phyloP scores from a whole-genome alignment of 2,329 filamentous ascomycete genomes.

The Canariomyces notabilis region DNA sequence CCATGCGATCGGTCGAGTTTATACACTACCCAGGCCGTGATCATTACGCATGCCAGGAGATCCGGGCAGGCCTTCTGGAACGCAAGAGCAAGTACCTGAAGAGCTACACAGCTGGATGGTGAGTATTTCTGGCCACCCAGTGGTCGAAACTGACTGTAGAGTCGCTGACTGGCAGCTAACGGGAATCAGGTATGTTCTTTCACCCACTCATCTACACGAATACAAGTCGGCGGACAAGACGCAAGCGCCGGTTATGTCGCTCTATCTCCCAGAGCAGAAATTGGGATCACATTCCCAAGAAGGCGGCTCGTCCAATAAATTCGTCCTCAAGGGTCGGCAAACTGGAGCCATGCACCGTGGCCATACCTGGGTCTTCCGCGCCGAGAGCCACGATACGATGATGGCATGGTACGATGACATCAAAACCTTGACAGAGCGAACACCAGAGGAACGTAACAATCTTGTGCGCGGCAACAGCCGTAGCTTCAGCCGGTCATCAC shows the following conservation, averaged over 20 bases:
- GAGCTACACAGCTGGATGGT: conserved; percentile 95
- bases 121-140: conserved; percentile 34
- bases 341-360: conserved; percentile 86
- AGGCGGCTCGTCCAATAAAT: conserved; percentile 87
- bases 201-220: conserved; percentile 94
- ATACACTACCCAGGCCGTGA: conserved; percentile 90
- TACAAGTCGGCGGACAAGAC: conserved; percentile 97
- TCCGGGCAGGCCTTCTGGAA: conserved; percentile 86
- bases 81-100: conserved; percentile 98
- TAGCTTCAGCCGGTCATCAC: conserved; percentile 65
- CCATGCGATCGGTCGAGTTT: conserved; percentile 70
- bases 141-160: too few relatives aligned
- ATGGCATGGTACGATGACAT: conserved; percentile 95
- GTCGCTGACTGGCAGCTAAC: too few relatives aligned
- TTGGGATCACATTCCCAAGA: conserved; percentile 83
- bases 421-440: conserved; percentile 80
- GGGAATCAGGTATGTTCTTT: conserved; percentile 78
- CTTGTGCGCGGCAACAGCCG: conserved; percentile 80
- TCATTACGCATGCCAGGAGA: conserved; percentile 74
- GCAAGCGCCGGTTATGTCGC: conserved; percentile 89
- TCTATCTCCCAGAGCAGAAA: conserved; percentile 92
- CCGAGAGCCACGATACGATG: conserved; percentile 84
- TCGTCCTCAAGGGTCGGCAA: conserved; percentile 94
- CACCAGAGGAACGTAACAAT: conserved; percentile 78
- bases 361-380: conserved; percentile 67